These are phyloP conservation scores for Suillus cothurnatus DNA, from an alignment of 768 basidiomycete species.

Conservation along the genomic window DNA sequence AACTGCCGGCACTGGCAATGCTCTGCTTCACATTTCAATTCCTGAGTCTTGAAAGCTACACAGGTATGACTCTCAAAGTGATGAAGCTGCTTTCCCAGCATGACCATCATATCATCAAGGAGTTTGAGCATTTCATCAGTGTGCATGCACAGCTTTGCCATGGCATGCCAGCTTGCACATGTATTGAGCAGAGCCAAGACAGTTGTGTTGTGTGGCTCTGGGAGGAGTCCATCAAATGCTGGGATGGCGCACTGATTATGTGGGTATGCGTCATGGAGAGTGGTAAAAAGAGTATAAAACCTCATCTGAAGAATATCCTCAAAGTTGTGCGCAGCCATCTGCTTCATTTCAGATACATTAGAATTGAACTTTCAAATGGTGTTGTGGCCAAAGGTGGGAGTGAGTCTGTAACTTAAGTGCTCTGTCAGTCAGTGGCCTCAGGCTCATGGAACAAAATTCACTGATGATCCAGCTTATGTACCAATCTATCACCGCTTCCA, in stretches of 20 bases:
- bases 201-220: slow-evolving; percentile 13
- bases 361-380: slow-evolving; percentile 26
- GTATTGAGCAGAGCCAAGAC: slow-evolving; percentile 20
- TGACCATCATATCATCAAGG: slow-evolving; percentile 15
- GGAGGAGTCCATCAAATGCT: slow-evolving; percentile 12
- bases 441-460: slow-evolving; percentile 7
- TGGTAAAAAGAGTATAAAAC: background rate
- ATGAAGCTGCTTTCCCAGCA: slow-evolving; percentile 23
- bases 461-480: slow-evolving; percentile 19
- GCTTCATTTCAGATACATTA: slow-evolving; percentile 24
- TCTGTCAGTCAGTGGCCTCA: background rate
- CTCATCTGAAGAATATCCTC: slow-evolving; percentile 38
- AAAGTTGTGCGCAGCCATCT: slow-evolving; percentile 30
- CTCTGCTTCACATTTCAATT: slow-evolving; percentile 14
- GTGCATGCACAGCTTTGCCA: slow-evolving; percentile 35
- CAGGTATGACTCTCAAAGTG: slow-evolving; percentile 25
- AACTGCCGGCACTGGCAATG: background rate
- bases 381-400: slow-evolving; percentile 26
- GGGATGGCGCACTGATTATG: slow-evolving; percentile 13
- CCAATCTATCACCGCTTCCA: background rate
- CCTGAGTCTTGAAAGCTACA: slow-evolving; percentile 21
- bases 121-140: slow-evolving; percentile 23
- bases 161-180: slow-evolving; percentile 17
- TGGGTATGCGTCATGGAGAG: background rate
- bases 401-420: slow-evolving; percentile 20